These are phyloP conservation scores for Penicillium brevicompactum DNA, from an alignment of 2,329 filamentous ascomycete species.

Conservation along the genomic window DNA sequence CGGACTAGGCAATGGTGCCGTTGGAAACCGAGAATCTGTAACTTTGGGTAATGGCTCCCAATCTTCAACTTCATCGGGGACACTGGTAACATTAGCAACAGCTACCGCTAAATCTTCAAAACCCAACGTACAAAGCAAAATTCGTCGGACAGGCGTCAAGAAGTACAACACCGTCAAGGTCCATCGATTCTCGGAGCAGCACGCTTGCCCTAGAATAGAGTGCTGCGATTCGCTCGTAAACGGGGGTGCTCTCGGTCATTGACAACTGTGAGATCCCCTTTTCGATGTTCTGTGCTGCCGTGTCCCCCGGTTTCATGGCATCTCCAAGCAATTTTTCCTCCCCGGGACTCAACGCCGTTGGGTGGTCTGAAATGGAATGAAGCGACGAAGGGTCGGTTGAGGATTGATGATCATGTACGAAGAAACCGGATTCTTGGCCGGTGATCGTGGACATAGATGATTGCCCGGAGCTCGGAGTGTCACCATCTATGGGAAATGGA, in stretches of 20 bases:
- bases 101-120: not conserved
- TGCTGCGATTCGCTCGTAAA: constrained; percentile 13
- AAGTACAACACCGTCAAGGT: constrained; percentile 39
- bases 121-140: constrained; percentile 13
- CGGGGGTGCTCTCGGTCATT: constrained; percentile 1
- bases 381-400: constrained; percentile 3
- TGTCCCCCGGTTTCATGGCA: not conserved
- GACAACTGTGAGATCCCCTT: not conserved
- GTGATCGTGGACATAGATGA: not conserved
- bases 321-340: constrained; percentile 4
- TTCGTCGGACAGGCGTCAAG: constrained; percentile 25
- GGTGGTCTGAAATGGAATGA: constrained; percentile 2
- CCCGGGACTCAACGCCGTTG: not conserved
- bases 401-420: not conserved
- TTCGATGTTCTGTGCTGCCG: not conserved
- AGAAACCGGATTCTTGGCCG: not conserved
- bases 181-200: constrained; percentile 45
- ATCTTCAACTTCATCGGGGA: constrained; percentile 8
- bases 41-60: constrained; percentile 16
- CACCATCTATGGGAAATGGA: not conserved
- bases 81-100: not conserved
- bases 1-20: not conserved
- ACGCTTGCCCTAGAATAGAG: constrained; percentile 48
- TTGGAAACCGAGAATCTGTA: not conserved
- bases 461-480: not conserved